Evolutionary conservation across 2,329 filamentous ascomycete species (phyloP).

Genomic region (Lecanicillium sp.): DNA sequence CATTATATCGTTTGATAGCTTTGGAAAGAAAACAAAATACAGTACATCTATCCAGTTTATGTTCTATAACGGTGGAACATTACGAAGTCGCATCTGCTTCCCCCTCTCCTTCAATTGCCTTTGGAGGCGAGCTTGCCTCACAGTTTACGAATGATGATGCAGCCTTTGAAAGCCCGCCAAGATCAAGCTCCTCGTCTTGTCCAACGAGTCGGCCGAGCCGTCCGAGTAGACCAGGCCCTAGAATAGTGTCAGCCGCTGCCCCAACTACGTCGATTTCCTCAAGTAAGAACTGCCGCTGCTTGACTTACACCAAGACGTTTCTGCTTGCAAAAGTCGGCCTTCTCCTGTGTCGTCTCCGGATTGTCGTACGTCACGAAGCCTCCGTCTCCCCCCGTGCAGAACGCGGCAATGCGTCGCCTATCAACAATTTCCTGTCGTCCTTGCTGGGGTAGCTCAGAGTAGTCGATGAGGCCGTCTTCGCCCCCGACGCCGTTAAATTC

Average conservation of each 20-base stretch:
- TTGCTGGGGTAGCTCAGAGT: constrained; percentile 56
- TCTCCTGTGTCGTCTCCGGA: constrained; percentile 65
- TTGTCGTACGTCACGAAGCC: constrained; percentile 79
- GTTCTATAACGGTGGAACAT: no score
- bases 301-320: constrained; percentile 56
- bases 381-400: constrained; percentile 64
- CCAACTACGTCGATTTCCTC: constrained; percentile 8
- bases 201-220: constrained; percentile 60
- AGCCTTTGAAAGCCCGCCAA: constrained; percentile 51
- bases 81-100: no score
- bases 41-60: no score
- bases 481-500: constrained; percentile 47
- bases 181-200: constrained; percentile 49
- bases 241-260: constrained; percentile 6
- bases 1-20: no score
- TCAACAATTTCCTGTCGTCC: constrained; percentile 61
- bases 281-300: neutral
- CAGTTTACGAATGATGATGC: no score
- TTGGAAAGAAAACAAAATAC: no score
- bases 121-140: no score
- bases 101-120: no score
- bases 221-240: constrained; percentile 78
- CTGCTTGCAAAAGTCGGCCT: constrained; percentile 65
- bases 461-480: constrained; percentile 66
- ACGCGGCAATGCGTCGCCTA: constrained; percentile 59